Conservation (phyloP, 2,329 filamentous ascomycete species). For the Alternaria sp. region DNA sequence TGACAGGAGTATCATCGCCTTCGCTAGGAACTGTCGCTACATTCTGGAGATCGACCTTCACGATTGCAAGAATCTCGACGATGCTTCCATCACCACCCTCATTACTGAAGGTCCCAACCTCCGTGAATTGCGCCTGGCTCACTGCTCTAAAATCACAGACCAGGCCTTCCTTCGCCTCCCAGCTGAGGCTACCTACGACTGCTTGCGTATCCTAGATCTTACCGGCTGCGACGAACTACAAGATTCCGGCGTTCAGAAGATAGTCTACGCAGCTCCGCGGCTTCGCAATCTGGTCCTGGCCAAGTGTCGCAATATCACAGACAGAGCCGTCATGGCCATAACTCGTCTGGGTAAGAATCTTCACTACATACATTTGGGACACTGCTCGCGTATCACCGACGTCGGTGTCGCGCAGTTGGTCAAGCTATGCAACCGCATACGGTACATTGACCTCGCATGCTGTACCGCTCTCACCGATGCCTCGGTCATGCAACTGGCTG, state of each 20-base stretch:
- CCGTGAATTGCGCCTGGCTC: constrained; percentile 87
- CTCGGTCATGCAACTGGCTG: constrained; percentile 83
- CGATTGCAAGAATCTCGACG: constrained; percentile 81
- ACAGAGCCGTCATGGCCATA: constrained; percentile 86
- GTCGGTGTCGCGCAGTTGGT: constrained; percentile 85
- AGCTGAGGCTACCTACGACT: constrained; percentile 75
- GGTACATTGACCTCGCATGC: constrained; percentile 98
- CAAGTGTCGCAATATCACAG: constrained; percentile 93
- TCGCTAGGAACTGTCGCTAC: constrained; percentile 87
- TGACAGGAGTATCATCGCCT: constrained; percentile 81
- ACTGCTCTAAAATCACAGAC: constrained; percentile 85
- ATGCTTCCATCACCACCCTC: constrained; percentile 82
- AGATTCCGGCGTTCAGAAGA: constrained; percentile 86
- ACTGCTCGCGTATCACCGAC: constrained; percentile 92
- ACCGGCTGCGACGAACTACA: constrained; percentile 86
- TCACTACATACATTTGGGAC: constrained; percentile 94
- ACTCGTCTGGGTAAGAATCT: constrained; percentile 91
- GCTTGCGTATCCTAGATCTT: constrained; percentile 89
- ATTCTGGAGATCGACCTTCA: constrained; percentile 97
- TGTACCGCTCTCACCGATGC: constrained; percentile 87
- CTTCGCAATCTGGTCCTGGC: constrained; percentile 92
- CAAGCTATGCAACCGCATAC: constrained; percentile 86
- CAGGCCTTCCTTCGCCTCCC: constrained; percentile 85
- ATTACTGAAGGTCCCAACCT: constrained; percentile 80
- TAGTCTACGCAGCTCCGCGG: constrained; percentile 84